Conservation (phyloP, 768 basidiomycete genomes). For the Serendipita sp. region DNA sequence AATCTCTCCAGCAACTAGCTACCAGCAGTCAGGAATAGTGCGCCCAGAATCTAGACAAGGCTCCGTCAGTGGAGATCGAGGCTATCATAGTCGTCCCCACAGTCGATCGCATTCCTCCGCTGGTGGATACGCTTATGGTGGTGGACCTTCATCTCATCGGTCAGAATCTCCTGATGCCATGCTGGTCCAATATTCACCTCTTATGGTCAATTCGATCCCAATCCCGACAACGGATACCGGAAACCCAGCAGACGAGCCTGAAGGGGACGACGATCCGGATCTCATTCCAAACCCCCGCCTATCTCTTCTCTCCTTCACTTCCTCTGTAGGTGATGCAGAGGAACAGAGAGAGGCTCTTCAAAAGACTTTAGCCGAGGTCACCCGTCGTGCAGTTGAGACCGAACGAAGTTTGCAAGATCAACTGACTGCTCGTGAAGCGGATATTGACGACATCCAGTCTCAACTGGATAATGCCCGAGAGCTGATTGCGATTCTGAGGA, state of each 20-base stretch:
- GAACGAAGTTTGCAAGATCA: conserved; percentile 52
- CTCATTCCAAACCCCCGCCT: conserved; percentile 40
- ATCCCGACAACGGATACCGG: conserved; percentile 42
- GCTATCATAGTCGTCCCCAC: conserved; percentile 27
- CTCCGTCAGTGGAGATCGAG: conserved; percentile 22
- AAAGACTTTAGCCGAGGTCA: conserved; percentile 59
- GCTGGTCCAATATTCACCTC: conserved; percentile 24
- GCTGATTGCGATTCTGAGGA: conserved; percentile 65
- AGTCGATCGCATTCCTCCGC: conserved; percentile 30
- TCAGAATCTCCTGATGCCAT: conserved; percentile 23
- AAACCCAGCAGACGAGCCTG: conserved; percentile 17
- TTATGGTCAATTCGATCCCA: conserved; percentile 34
- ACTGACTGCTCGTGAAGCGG: conserved; percentile 62
- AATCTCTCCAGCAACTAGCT: conserved; percentile 29
- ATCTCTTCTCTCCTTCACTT: conserved; percentile 40
- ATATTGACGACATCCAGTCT: conserved; percentile 64
- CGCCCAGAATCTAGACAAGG: conserved; percentile 53
- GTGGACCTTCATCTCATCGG: conserved; percentile 21
- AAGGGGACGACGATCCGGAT: conserved; percentile 33
- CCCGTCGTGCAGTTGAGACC: conserved; percentile 56
- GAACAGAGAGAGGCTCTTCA: conserved; percentile 61
- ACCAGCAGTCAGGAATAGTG: conserved; percentile 42
- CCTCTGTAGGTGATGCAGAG: conserved; percentile 48
- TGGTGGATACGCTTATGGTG: conserved; percentile 22
- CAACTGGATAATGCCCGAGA: conserved; percentile 60